phyloP scores from a whole-genome alignment of 169 alveolate species.

The Cryptosporidium xiaoi region DNA sequence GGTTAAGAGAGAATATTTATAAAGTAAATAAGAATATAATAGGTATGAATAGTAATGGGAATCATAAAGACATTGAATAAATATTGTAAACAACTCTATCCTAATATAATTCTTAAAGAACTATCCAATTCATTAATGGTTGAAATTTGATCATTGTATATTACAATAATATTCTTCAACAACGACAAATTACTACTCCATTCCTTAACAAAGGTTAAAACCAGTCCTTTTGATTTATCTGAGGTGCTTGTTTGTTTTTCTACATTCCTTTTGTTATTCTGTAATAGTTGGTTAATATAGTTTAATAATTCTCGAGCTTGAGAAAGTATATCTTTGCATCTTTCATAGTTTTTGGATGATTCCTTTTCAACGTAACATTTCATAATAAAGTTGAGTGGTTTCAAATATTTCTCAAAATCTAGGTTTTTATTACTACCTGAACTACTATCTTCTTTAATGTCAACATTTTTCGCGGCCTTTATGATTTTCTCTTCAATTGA shows the following conservation, averaged over 20 bases:
- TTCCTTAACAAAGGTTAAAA: neutral
- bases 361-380: slow-evolving; percentile 44
- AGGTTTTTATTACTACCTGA: neutral
- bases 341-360: slow-evolving; percentile 18
- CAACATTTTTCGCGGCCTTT: neutral
- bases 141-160: slow-evolving; percentile 46
- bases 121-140: slow-evolving; percentile 34
- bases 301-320: slow-evolving; percentile 34
- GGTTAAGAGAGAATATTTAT: slow-evolving; percentile 20
- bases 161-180: slow-evolving; percentile 25
- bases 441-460: neutral
- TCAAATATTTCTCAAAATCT: slow-evolving; percentile 21
- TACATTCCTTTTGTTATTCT: slow-evolving; percentile 3
- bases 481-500: slow-evolving; percentile 26
- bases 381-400: slow-evolving; percentile 27
- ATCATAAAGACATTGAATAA: slow-evolving; percentile 6
- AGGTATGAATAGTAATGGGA: slow-evolving; percentile 1
- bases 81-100: slow-evolving; percentile 4
- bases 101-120: slow-evolving; percentile 33
- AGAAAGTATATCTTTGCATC: slow-evolving; percentile 10
- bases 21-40: slow-evolving; percentile 8
- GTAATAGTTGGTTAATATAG: neutral
- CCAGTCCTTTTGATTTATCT: neutral
- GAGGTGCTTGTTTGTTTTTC: neutral
- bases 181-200: slow-evolving; percentile 35